Conservation (phyloP, 495 filamentous ascomycete species). For the Lepidopterella palustris region DNA sequence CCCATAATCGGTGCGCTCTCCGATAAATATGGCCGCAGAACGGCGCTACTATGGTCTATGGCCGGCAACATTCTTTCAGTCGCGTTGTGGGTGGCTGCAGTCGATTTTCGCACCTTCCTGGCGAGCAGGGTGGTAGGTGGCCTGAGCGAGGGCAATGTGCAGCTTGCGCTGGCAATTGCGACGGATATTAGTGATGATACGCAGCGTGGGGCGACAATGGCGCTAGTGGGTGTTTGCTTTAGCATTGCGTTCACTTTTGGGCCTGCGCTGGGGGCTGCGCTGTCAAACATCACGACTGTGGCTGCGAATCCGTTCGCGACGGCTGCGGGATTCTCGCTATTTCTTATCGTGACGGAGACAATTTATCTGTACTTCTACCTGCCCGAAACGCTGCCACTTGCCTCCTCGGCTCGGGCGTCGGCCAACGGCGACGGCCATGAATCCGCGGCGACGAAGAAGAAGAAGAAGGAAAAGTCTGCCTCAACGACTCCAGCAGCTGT, state of each 20-base stretch:
- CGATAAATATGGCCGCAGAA: constrained; percentile 81
- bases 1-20: constrained; percentile 85
- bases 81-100: constrained; percentile 85
- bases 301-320: constrained; percentile 88
- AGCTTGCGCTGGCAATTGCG: constrained; percentile 92
- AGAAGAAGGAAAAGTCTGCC: not conserved
- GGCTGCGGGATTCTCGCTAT: constrained; percentile 76
- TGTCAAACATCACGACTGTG: constrained; percentile 67
- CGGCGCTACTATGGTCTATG: constrained; percentile 88
- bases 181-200: constrained; percentile 86
- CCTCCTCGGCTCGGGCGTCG: constrained; percentile 15
- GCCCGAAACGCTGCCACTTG: constrained; percentile 74
- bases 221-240: constrained; percentile 92
- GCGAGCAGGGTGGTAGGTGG: constrained; percentile 88
- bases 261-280: constrained; percentile 78
- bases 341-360: constrained; percentile 78
- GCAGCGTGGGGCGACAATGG: constrained; percentile 83
- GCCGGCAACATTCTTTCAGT: constrained; percentile 88
- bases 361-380: constrained; percentile 78
- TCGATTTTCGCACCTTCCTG: constrained; percentile 92
- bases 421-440: too few relatives aligned
- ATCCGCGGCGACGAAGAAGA: constrained; percentile 6
- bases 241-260: constrained; percentile 96
- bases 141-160: constrained; percentile 92
- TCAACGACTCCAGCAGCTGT: constrained; percentile 34